Evolutionary conservation across 768 basidiomycete species (phyloP), one percentile per base, ranked within the genome.

Genomic region (Obba rivulosa): DNA sequence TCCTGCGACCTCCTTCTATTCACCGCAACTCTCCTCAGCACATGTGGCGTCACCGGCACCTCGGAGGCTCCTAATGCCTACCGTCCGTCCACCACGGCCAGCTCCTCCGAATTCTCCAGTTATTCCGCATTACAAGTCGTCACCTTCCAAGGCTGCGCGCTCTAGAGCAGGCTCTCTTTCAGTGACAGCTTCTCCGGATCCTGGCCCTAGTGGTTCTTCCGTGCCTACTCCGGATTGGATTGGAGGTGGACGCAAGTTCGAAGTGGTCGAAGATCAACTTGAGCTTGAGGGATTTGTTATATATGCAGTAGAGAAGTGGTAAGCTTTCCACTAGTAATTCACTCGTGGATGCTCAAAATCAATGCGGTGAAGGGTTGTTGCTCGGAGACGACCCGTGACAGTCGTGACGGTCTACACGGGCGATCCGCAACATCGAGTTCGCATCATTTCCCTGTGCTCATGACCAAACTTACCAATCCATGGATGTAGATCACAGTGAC

Each of bases 231-330:
- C 58, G 16, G 57, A 58, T 23, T 62, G 78, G 77, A 64, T 79
- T 16, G 73, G 72, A 1, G 59, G 67, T 9, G 70, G 72, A 17
- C 68, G 69, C 41, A 69, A 66, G 42, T 79, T 83, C 52, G 73
- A 76, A 57, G 64, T 79, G 47, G 71, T 72, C 8, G 68, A 75
- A 34, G 72, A 77, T 28, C 64, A 66, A 16, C 56, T 81, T 40
- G 67, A 79, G 39, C 60, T 87, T 20, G 60, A 70, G 17, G 83
- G 83, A 1, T 89, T 82, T 66, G 89, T 91, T 67, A 73, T 92
- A 48, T 92, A 91, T 61, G 89, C 87, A 0, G 90, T 92, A 8
- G 85, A 92, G 71, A 86, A 86, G 64, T 92, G 89, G 87, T 81
- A 59, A 49, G 66, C 55, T 18, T 23, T 41, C 16, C 28, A 25